Conservation (phyloP, 768 basidiomycete genomes). For the Auriculariales sp. region DNA sequence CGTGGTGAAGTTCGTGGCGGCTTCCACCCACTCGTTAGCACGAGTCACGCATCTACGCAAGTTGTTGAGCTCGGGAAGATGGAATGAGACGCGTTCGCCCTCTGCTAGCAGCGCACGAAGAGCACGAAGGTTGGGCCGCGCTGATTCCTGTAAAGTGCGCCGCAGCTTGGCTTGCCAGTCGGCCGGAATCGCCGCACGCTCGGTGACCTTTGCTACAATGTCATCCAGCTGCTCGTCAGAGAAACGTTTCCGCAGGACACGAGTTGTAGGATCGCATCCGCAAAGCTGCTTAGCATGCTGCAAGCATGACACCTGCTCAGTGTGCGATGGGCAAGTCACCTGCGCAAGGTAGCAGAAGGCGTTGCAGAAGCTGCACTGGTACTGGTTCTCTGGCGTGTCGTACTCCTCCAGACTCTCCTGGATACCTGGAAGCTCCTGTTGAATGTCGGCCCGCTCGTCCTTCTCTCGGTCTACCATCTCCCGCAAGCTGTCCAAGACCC, state of each 20-base stretch:
- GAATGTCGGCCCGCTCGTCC: slow-evolving; percentile 45
- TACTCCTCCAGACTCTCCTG: slow-evolving; percentile 58
- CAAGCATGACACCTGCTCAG: slow-evolving; percentile 61
- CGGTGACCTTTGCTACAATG: slow-evolving; percentile 46
- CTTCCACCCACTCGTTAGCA: slow-evolving; percentile 82
- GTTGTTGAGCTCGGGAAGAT: slow-evolving; percentile 52
- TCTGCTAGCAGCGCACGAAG: slow-evolving; percentile 76
- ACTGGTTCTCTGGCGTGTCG: slow-evolving; percentile 85
- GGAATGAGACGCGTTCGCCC: slow-evolving; percentile 72
- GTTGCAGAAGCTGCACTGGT: slow-evolving; percentile 90
- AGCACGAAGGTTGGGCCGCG: slow-evolving; percentile 58
- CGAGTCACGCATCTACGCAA: slow-evolving; percentile 67
- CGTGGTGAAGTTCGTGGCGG: slow-evolving; percentile 61
- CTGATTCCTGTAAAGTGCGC: slow-evolving; percentile 49
- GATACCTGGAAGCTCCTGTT: slow-evolving; percentile 33
- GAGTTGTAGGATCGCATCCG: slow-evolving; percentile 38
- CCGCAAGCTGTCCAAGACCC: slow-evolving; percentile 69
- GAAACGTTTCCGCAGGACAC: slow-evolving; percentile 64
- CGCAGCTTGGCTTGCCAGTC: slow-evolving; percentile 63
- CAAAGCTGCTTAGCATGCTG: slow-evolving; percentile 75
- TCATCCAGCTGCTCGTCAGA: slow-evolving; percentile 65
- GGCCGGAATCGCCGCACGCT: slow-evolving; percentile 58
- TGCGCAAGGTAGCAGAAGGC: slow-evolving; percentile 92
- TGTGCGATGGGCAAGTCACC: slow-evolving; percentile 65
- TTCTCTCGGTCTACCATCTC: slow-evolving; percentile 87